Base-by-base conservation (phyloP, 2,329 filamentous ascomycete genomes). In the Juglanconis sp. region DNA sequence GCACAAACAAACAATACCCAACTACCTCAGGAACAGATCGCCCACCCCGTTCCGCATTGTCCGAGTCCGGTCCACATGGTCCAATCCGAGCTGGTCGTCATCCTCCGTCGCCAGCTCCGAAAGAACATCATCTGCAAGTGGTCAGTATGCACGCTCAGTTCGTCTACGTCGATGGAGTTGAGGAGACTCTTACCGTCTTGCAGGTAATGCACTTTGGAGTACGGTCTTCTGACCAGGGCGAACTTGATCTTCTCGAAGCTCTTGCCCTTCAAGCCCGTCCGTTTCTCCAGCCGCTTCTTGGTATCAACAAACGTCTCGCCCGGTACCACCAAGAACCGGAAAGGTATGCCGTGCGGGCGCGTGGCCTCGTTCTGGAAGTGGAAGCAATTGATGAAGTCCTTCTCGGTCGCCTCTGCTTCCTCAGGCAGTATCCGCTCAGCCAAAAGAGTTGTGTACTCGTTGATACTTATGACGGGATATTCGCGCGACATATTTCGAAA, bases 161-260 rank as follows among this genome's bases (percentile, higher is more conserved):
- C 13, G 15, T 10, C 11, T 3, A 32, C 11, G 24, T 5, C 7
- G 17, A 11, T 17, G 4, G 10, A n/a, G 24, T 8, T n/a, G 17
- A 53, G 11, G 9, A 53, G 15, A 53, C 8, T 73, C 87, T 81
- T 78, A 96, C 94, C 92, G 77, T 98, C 95, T 66, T 89, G 87
- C 51, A 99, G 79, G 76, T 96, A 96, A 62, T 86, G 83, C 32
- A 92, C 89, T 70, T 89, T 92, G 44, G 89, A 87, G 74, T 91
- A 96, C 47, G 80, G 79, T 72, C 90, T 81, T 72, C 87, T 81
- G 55, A 97, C 84, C 36, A 96, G 76, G 6, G 92, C 90, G 79
- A 99, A 97, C 75, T 96, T 97, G 75, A 99, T 95, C 81, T 98
- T 98, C 75, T 99, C 94, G 67, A 99, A 93, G 66, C 92, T 92